Conservation (phyloP, 179 eudicot species). For the Camellia oleifera region DNA sequence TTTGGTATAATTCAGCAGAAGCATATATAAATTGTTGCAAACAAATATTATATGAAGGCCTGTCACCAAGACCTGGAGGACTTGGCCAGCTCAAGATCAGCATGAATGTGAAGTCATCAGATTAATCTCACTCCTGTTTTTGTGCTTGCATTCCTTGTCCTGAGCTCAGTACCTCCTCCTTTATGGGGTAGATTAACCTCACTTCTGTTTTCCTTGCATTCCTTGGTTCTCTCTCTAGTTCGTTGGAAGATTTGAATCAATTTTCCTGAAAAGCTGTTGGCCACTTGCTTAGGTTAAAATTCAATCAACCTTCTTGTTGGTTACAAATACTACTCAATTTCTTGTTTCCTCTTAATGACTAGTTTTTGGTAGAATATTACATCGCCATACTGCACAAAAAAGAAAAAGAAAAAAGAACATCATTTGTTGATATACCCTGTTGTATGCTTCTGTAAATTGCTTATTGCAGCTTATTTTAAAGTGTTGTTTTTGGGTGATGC, state of each 20-base stretch:
- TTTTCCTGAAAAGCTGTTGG: background rate
- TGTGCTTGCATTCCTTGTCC: background rate
- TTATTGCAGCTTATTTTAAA: background rate
- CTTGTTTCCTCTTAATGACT: background rate
- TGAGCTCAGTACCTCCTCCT: background rate
- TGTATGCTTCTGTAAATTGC: background rate
- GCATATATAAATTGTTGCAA: background rate
- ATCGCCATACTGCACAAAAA: background rate
- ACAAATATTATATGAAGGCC: background rate
- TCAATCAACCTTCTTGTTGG: background rate
- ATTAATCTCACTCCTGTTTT: background rate
- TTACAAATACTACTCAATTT: background rate
- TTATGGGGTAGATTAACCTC: background rate
- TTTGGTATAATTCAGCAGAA: background rate
- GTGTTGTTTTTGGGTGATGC: slow-evolving; percentile 19
- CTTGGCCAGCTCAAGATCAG: background rate
- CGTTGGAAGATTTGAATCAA: background rate
- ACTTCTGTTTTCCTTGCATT: background rate
- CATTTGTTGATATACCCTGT: background rate
- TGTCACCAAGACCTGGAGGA: background rate
- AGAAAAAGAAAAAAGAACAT: background rate
- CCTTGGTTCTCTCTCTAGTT: background rate
- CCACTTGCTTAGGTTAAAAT: background rate
- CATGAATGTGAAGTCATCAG: background rate
- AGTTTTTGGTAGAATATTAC: background rate